Base-by-base conservation (phyloP, 768 basidiomycete genomes). In the Rhodotorula kratochvilovae region DNA sequence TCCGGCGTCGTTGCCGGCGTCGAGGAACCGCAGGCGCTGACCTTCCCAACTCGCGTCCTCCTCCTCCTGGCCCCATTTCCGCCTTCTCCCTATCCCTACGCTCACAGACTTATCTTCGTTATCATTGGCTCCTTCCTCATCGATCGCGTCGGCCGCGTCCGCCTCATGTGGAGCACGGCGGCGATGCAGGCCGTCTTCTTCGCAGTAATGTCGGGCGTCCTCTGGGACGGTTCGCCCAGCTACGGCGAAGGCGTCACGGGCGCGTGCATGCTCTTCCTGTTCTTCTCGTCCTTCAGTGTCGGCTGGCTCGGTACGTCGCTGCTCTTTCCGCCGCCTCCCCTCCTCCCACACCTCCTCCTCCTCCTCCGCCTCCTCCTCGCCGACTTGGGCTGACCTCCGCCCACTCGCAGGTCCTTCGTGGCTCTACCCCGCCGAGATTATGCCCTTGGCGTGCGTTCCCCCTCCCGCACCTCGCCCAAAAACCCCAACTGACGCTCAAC, bases 141-240 rank as follows among this genome's bases (percentile, higher is more conserved):
- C n/a, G 62, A 63, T 39, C 62, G 62, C n/a, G 62, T 63, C 39
- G 62, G 62, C 21, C 62, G 62, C 27, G 62, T 63, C n/a, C 36
- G 51, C 17, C 51, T 63, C n/a, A 63, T 63, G 62, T 53, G 29
- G 43, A n/a, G 15, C 17, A 46, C 59, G 15, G 51, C 39, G 27
- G 57, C n/a, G 39, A n/a, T 39, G 39, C 39, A 42, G 39, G 6
- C 17, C 51, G 27, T 42, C 62, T 53, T 63, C 51, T 63, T 63
- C 39, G 62, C 62, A 36, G 39, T 54, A 27, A 63, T 63, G 62
- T 50, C 51, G 5, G 62, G 62, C 51, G 62, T 63, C 2, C 51
- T 63, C 27, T 5, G 6, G 27, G 13, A 23, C 21, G 62, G 62
- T 1, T 13, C 36, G 5, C 62, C 62, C 2, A 53, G 50, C 3